A percentile compares a stretch with the other conserved stretches of the same genome.
Evolutionary conservation across 306 rosid genomes (phyloP).

Genomic region (Abrus pulchellus): DNA sequence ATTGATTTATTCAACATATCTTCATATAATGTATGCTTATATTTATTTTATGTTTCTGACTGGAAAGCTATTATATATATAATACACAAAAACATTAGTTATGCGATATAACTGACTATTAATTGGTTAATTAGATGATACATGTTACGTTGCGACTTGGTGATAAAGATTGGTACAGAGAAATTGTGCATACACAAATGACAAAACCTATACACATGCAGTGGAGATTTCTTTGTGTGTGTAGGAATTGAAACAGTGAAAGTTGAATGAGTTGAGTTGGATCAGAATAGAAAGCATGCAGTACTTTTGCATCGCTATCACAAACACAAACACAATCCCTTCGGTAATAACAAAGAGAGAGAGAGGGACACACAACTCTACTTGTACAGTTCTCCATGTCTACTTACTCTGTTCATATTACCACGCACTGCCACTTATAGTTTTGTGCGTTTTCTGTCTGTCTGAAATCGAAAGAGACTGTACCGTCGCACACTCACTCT

Average conservation of each 20-base stretch:
- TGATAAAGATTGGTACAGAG: no score
- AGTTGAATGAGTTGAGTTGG: background rate
- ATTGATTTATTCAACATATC: background rate
- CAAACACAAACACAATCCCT: background rate
- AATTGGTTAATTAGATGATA: no score
- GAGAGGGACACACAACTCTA: constrained; percentile 33
- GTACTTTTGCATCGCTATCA: background rate
- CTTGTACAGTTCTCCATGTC: constrained; percentile 45
- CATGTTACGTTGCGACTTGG: no score
- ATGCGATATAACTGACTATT: background rate
- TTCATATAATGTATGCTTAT: no score
- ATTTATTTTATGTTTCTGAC: background rate
- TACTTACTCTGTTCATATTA: constrained; percentile 24
- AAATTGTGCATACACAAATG: no score
- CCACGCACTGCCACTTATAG: constrained; percentile 35
- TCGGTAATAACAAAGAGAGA: constrained; percentile 23
- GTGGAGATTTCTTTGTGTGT: background rate
- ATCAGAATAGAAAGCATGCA: background rate
- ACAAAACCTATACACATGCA: background rate
- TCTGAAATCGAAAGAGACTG: constrained; percentile 34
- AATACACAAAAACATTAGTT: background rate
- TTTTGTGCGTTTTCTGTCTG: constrained; percentile 24
- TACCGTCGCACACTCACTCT: constrained; percentile 22
- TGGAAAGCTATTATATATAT: background rate
- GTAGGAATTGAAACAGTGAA: background rate